Evolutionary conservation across 2,329 filamentous ascomycete species (phyloP), one percentile per base, ranked within the genome.

Genomic region (Colletotrichum melonis): DNA sequence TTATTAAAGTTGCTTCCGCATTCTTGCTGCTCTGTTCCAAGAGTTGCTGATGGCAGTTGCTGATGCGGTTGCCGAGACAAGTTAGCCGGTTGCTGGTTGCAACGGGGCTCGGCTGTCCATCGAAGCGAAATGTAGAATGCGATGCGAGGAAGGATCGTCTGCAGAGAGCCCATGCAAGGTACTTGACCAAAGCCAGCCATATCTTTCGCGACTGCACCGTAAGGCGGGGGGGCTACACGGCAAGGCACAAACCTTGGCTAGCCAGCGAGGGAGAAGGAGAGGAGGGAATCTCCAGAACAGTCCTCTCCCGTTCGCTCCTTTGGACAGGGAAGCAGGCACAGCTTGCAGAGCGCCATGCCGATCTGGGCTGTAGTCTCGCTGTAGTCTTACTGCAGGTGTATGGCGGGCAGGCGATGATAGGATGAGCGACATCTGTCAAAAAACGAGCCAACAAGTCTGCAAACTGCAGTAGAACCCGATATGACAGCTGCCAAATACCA

Each of bases 81-180:
- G 54, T 56, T 56, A 7, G 49, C 49, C 56, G 60, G 70, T 70
- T 73, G 70, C 70, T 70, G 55, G 67, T 65, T 60, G 70, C 67
- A 70, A 70, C 56, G 56, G 55, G 60, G 55, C 59, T 70, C 67
- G 66, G 60, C 59, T 72, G 52, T 54, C 11, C 28, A 28, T 22
- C 70, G 24, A 70, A 73, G 70, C 70, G 70, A 70, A 70, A 65
- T 73, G 30, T 28, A 58, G n/a, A 70, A 70, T 56, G 59, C 55
- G 60, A 70, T 60, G 55, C 35, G 60, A 64, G 56, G 54, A 65
- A 32, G 57, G 46, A 70, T 73, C 66, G 46, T 26, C 24, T 26
- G 58, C 54, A 64, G 32, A 49, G 32, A 38, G 46, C 38, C 38
- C 55, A 65, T 70, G 67, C 67, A 70, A 65, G 70, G 70, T 73